phyloP scores from a whole-genome alignment of 2,329 filamentous ascomycete species.

The Alternaria angustiovoidea region DNA sequence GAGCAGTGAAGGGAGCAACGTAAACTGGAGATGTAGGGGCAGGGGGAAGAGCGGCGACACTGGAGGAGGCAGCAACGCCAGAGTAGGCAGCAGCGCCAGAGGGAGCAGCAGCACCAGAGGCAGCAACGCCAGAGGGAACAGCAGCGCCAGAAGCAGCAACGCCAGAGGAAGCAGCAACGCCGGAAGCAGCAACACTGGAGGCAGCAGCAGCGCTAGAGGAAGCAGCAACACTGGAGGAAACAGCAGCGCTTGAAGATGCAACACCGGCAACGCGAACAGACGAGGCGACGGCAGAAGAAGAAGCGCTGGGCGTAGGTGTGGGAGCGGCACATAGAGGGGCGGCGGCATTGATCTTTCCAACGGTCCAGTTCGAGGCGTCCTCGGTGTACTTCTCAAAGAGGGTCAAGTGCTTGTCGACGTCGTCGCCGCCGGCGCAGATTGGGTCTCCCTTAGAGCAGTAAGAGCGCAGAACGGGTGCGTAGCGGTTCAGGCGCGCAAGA shows the following conservation, averaged over 20 bases:
- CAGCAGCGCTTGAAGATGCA: conserved; percentile 21
- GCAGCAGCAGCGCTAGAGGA: not conserved
- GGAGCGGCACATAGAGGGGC: conserved; percentile 31
- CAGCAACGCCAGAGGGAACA: conserved; percentile 8
- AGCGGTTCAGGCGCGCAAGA: conserved; percentile 31
- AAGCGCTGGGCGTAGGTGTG: conserved; percentile 29
- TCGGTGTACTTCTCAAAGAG: conserved; percentile 56
- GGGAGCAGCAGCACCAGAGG: conserved; percentile 8
- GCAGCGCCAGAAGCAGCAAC: conserved; percentile 5
- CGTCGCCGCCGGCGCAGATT: conserved; percentile 69
- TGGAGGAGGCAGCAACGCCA: conserved; percentile 12
- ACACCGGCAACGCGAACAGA: conserved; percentile 24
- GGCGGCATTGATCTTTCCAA: conserved; percentile 32
- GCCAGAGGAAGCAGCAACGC: conserved; percentile 4
- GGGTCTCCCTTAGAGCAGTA: conserved; percentile 70
- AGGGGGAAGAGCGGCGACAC: conserved; percentile 25
- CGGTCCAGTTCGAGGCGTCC: conserved; percentile 32
- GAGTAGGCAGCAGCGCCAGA: conserved; percentile 5
- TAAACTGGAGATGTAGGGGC: conserved; percentile 31
- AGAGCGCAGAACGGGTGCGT: conserved; percentile 63
- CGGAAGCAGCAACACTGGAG: not conserved
- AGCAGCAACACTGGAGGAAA: conserved; percentile 8
- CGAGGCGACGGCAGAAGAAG: conserved; percentile 25
- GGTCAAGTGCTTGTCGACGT: conserved; percentile 65
- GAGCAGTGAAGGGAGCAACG: conserved; percentile 28